Evolutionary conservation across 768 basidiomycete species (phyloP).

Genomic region (Neoboletus brunneissimus): DNA sequence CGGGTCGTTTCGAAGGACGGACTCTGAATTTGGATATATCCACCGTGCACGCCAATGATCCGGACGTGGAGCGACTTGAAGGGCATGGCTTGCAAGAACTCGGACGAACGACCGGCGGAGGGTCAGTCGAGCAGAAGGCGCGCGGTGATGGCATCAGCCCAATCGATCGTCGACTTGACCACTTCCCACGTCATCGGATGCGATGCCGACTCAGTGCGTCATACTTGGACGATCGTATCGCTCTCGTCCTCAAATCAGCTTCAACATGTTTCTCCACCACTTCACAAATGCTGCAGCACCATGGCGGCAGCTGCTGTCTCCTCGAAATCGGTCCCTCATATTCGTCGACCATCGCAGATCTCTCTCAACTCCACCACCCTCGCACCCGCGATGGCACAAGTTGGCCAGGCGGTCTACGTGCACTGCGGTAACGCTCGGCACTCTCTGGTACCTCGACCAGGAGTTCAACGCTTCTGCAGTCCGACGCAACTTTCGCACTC

Average conservation of each 20-base stretch:
- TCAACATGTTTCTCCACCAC: conserved; percentile 1
- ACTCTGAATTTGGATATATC: too few relatives aligned
- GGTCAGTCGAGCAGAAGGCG: too few relatives aligned
- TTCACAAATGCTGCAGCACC: background rate
- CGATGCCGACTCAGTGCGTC: background rate
- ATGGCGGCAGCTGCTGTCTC: background rate
- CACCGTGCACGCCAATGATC: too few relatives aligned
- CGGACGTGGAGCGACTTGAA: too few relatives aligned
- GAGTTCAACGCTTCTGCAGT: conserved; percentile 49
- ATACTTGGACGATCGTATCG: background rate
- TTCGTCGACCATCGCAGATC: background rate
- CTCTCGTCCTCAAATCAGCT: too few relatives aligned
- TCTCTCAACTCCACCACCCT: background rate
- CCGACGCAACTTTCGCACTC: conserved; percentile 45
- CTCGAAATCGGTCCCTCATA: background rate
- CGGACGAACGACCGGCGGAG: too few relatives aligned
- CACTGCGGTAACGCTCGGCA: conserved; percentile 26
- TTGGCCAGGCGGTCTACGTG: conserved; percentile 25
- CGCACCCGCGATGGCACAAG: conserved; percentile 8
- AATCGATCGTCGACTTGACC: too few relatives aligned
- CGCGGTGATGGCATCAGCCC: too few relatives aligned
- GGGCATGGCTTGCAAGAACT: too few relatives aligned
- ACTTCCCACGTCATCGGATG: too few relatives aligned
- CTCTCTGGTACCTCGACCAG: conserved; percentile 40
- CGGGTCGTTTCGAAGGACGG: too few relatives aligned